Conservation (phyloP, 495 filamentous ascomycete genomes). For the Penicillium crystallinum region DNA sequence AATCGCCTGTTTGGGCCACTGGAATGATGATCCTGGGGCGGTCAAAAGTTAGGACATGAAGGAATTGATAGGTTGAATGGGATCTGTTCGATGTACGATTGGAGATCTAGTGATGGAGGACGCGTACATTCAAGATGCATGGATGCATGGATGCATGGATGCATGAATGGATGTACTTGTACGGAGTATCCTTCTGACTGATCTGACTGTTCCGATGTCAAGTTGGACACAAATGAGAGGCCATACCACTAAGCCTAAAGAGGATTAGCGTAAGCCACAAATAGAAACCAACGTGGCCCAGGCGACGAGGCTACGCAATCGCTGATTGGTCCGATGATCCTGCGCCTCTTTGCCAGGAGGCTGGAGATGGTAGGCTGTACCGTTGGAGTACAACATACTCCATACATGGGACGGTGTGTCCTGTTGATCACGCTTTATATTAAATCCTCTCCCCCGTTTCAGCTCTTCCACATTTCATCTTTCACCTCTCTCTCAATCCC, state of each 20-base stretch:
- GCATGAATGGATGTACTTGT: no score
- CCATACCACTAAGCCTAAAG: background rate
- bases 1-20: slow-evolving; percentile 5
- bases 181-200: no score
- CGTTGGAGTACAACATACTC: no score
- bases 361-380: slow-evolving; percentile 18
- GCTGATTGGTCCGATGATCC: slow-evolving; percentile 15
- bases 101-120: no score
- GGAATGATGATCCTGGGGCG: slow-evolving; percentile 17
- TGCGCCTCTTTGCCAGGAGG: slow-evolving; percentile 23
- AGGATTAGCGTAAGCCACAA: slow-evolving; percentile 17
- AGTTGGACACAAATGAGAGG: no score
- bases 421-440: slow-evolving; percentile 6
- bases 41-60: slow-evolving; percentile 3
- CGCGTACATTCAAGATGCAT: no score
- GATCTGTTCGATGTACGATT: background rate
- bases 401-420: background rate
- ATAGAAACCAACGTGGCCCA: slow-evolving; percentile 28
- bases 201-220: no score
- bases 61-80: background rate
- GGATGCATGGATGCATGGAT: no score
- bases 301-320: slow-evolving; percentile 3
- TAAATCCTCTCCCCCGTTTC: slow-evolving; percentile 12
- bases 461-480: background rate
- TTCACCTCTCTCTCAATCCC: background rate